Base-by-base conservation (phyloP, 192 early-diverging fungal species). In the Paraglomus occultum region DNA sequence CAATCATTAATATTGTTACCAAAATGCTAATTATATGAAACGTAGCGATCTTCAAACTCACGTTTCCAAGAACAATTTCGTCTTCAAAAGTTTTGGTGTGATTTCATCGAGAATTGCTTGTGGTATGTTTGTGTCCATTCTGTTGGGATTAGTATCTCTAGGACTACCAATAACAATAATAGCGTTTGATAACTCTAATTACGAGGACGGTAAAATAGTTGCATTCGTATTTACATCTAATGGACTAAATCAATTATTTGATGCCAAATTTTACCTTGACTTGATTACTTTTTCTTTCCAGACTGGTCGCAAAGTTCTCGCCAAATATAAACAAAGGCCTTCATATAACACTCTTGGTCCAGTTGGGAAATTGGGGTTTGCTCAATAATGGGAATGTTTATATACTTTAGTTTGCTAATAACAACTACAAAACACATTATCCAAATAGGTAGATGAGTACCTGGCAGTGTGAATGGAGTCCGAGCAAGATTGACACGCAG, bases 241-340 rank as follows among this genome's bases (percentile, higher is more conserved):
- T 9, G 6, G 6, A 17, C 17, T 23, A 4, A 4, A 22, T 5
- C 17, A 31, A 18, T 57, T 17, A 57, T 17, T 57, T 4, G n/a
- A 8, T 14, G 14, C 4, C 17, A n/a, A 64, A 18, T 44, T n/a
- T 10, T 11, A 57, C 67, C 44, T 70, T 47, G 15, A 14, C 50
- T 59, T 70, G 4, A 70, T 15, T 9, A 70, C 48, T 6, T n/a
- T 59, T 50, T 70, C 42, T 14, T 39, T 20, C 67, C 67, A 70
- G 20, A 70, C n/a, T 9, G 67, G 67, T n/a, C 54, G 40, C 47
- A 70, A 47, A 46, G 51, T 70, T 44, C 67, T 70, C 3, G 67
- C 44, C 39, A 70, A 17, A 42, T 57, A 70, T 51, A 40, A 55
- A 6, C 45, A 44, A 38, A 70, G 49, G 8, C 67, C 67, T 59